These are phyloP conservation scores for Pestalotiopsis sp. DNA, from an alignment of 2,329 filamentous ascomycete genomes.

Conservation along the genomic window DNA sequence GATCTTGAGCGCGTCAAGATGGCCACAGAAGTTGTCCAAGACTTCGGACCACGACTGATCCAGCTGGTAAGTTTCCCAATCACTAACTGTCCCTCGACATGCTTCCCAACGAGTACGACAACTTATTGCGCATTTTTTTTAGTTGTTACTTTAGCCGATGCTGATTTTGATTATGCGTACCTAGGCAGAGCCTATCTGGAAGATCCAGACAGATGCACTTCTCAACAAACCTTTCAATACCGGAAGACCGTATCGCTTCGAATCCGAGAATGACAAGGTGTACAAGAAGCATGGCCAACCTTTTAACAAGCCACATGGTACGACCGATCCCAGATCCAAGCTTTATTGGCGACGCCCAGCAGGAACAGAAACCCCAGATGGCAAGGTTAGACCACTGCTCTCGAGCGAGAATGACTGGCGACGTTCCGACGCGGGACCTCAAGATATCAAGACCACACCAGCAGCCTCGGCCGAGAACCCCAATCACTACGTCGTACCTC, in stretches of 20 bases:
- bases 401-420: neutral
- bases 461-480: neutral
- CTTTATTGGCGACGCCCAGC: neutral
- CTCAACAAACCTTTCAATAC: conserved; percentile 1
- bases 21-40: neutral
- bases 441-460: neutral
- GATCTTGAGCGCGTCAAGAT: neutral
- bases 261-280: neutral
- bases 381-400: neutral
- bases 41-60: conserved; percentile 1
- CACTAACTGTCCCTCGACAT: neutral
- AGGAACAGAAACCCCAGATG: neutral
- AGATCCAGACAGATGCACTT: conserved; percentile 6
- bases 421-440: neutral
- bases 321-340: neutral
- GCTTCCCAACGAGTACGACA: no score
- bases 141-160: neutral
- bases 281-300: neutral
- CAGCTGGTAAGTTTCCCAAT: neutral
- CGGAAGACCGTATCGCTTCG: neutral
- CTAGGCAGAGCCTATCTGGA: conserved; percentile 7
- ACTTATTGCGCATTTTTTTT: no score
- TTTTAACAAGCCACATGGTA: neutral
- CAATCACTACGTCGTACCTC: neutral
- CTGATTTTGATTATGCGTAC: neutral